phyloP scores from a whole-genome alignment of 192 early-diverging fungal species.

The Paraglomus brasilianum region DNA sequence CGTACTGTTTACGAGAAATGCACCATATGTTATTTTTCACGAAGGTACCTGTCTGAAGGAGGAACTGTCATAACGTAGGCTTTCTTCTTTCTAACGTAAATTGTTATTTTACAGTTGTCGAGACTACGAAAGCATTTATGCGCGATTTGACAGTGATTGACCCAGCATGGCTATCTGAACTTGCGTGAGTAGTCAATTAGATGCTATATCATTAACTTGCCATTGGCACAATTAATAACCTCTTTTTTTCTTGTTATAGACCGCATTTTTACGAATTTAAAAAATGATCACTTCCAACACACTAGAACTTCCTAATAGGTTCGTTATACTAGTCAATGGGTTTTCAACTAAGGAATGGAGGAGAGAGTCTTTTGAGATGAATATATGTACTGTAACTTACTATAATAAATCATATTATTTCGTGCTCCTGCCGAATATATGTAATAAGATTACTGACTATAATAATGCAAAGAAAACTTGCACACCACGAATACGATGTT shows the following conservation, averaged over 20 bases:
- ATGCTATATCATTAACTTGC: neutral
- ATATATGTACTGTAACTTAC: no score
- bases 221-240: neutral
- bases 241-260: conserved; percentile 12
- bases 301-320: no score
- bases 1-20: conserved; percentile 84
- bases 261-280: conserved; percentile 31
- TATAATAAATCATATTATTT: no score
- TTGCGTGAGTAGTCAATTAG: conserved; percentile 49
- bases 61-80: neutral
- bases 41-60: conserved; percentile 49
- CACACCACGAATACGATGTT: no score
- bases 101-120: conserved; percentile 57
- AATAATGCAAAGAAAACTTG: no score
- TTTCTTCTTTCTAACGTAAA: neutral
- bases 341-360: no score
- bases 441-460: no score
- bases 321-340: no score
- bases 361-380: no score
- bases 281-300: neutral
- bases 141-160: conserved; percentile 92
- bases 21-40: conserved; percentile 94
- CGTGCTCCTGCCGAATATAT: no score
- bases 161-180: conserved; percentile 91
- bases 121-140: conserved; percentile 97